phyloP scores from a whole-genome alignment of 2,329 filamentous ascomycete species.

The Ilyonectria robusta region DNA sequence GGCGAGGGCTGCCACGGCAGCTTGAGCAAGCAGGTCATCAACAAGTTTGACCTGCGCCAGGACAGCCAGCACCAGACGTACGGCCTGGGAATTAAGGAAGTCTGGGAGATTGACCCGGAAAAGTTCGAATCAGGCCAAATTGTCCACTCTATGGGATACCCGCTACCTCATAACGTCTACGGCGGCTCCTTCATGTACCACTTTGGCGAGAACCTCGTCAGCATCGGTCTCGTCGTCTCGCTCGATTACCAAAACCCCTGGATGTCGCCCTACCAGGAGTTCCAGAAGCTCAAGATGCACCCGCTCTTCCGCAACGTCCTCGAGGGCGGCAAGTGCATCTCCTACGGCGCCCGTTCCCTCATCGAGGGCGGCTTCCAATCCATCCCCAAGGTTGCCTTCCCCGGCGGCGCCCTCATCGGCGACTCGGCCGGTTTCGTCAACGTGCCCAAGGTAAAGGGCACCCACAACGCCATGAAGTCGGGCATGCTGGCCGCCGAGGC shows the following conservation, averaged over 20 bases:
- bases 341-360: conserved; percentile 91
- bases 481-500: conserved; percentile 97
- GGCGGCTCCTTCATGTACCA: conserved; percentile 99
- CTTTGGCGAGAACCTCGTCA: conserved; percentile 97
- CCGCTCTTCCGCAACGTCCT: conserved; percentile 88
- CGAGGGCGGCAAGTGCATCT: conserved; percentile 98
- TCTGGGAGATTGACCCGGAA: conserved; percentile 95
- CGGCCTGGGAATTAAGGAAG: conserved; percentile 93
- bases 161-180: conserved; percentile 89
- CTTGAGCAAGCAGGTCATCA: conserved; percentile 93
- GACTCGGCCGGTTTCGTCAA: conserved; percentile 98
- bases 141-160: conserved; percentile 93
- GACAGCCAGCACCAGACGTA: conserved; percentile 97
- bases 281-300: conserved; percentile 98
- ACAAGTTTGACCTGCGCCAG: conserved; percentile 90
- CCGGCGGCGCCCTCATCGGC: conserved; percentile 93
- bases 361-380: conserved; percentile 98
- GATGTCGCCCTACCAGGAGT: conserved; percentile 95
- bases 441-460: conserved; percentile 98
- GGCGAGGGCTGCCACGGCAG: conserved; percentile 97
- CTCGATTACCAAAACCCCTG: conserved; percentile 98
- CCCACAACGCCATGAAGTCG: conserved; percentile 97
- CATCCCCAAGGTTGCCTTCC: conserved; percentile 96
- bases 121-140: conserved; percentile 92
- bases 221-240: conserved; percentile 90